Evolutionary conservation across 495 filamentous ascomycete genomes (phyloP).

Genomic region (Talaromyces adpressus): DNA sequence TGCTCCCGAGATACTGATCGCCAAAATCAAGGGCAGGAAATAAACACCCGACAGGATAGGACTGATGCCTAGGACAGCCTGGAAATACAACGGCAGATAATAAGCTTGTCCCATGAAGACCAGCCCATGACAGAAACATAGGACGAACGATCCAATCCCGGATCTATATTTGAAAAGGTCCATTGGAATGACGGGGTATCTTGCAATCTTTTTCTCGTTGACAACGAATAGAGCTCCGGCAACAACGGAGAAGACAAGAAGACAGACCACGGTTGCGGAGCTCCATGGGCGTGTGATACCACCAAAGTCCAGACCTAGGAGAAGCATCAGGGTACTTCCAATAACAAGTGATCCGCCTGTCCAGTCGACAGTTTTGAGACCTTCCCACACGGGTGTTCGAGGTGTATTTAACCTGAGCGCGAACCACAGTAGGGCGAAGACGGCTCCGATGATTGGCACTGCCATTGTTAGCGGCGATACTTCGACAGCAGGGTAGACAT

Average conservation of each 20-base stretch:
- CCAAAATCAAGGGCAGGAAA: conserved; percentile 59
- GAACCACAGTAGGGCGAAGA: conserved; percentile 51
- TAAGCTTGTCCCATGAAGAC: conserved; percentile 40
- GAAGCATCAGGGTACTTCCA: conserved; percentile 59
- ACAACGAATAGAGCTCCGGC: conserved; percentile 56
- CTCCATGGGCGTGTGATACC: conserved; percentile 60
- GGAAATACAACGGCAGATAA: conserved; percentile 49
- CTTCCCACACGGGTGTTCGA: conserved; percentile 51
- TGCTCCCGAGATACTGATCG: conserved; percentile 51
- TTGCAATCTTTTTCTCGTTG: conserved; percentile 64
- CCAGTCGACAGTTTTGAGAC: conserved; percentile 66
- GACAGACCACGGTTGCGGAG: conserved; percentile 58
- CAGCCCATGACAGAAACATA: conserved; percentile 32
- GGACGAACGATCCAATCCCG: conserved; percentile 32
- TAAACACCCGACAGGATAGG: conserved; percentile 67
- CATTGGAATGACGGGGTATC: conserved; percentile 70
- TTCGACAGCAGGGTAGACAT: background rate
- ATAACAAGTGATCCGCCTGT: conserved; percentile 53
- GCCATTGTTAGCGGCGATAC: background rate
- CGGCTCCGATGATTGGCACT: conserved; percentile 56
- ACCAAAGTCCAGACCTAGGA: conserved; percentile 64
- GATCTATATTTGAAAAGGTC: conserved; percentile 49
- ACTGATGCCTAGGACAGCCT: conserved; percentile 51
- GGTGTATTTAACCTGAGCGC: conserved; percentile 63
- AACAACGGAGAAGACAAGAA: conserved; percentile 66